phyloP scores from a whole-genome alignment of 83 land plant genomes.

The Larix sibirica region DNA sequence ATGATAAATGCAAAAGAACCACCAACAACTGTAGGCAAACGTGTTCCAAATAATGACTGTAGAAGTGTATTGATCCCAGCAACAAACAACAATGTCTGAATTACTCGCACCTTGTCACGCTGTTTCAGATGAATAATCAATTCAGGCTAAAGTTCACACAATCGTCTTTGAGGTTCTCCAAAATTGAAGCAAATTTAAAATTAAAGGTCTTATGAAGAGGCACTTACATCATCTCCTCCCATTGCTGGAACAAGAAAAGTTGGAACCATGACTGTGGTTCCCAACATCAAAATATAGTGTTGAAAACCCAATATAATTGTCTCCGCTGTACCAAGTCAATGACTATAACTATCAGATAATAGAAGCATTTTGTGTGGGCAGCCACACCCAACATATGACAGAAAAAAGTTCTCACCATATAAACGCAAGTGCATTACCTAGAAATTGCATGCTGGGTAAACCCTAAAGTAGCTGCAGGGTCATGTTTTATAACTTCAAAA shows the following conservation, averaged over 20 bases:
- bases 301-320: conserved; percentile 84
- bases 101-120: conserved; percentile 80
- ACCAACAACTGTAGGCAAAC: conserved; percentile 90
- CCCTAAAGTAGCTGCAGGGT: background rate
- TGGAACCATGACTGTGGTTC: conserved; percentile 91
- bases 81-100: conserved; percentile 80
- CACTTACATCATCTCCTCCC: conserved; percentile 92
- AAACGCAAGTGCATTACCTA: background rate
- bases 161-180: conserved; percentile 36
- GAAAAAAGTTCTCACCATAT: background rate
- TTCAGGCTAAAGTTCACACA: conserved; percentile 37
- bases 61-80: conserved; percentile 80
- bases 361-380: too few relatives aligned
- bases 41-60: conserved; percentile 75
- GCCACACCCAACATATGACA: background rate
- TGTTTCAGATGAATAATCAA: conserved; percentile 26
- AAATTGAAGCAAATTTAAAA: conserved; percentile 1
- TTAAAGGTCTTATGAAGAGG: background rate
- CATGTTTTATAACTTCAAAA: too few relatives aligned
- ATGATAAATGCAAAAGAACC: conserved; percentile 79
- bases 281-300: conserved; percentile 88
- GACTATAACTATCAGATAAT: background rate
- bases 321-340: conserved; percentile 60
- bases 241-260: conserved; percentile 77
- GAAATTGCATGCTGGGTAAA: background rate